These are phyloP conservation scores for Cercis canadensis DNA, from an alignment of 306 rosid species.

Conservation along the genomic window DNA sequence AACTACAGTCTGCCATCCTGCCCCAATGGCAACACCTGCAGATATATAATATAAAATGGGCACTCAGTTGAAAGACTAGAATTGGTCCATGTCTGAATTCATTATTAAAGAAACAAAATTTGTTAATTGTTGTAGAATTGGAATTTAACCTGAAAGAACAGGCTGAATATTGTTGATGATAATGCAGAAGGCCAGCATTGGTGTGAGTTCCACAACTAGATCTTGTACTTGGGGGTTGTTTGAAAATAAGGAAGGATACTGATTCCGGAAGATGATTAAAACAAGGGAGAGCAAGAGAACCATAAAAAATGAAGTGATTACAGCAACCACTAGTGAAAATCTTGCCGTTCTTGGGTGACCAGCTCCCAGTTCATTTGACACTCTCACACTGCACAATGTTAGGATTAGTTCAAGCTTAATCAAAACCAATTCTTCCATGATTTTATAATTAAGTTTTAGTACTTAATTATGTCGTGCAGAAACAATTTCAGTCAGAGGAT, in stretches of 20 bases:
- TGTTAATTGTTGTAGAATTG: neutral
- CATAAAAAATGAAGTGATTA: slow-evolving; percentile 46
- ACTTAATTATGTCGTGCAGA: neutral
- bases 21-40: slow-evolving; percentile 85
- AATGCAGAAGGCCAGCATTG: slow-evolving; percentile 69
- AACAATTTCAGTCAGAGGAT: neutral
- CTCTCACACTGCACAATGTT: slow-evolving; percentile 69
- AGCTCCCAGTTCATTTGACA: slow-evolving; percentile 93
- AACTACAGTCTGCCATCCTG: slow-evolving; percentile 83
- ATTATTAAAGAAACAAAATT: no score
- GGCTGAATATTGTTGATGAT: slow-evolving; percentile 82
- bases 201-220: slow-evolving; percentile 66
- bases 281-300: slow-evolving; percentile 49
- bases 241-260: slow-evolving; percentile 67
- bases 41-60: no score
- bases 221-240: slow-evolving; percentile 50
- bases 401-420: neutral
- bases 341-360: slow-evolving; percentile 83
- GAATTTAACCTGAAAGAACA: slow-evolving; percentile 61
- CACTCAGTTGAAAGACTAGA: no score
- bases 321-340: slow-evolving; percentile 75
- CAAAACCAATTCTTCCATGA: neutral
- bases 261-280: slow-evolving; percentile 44
- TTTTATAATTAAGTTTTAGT: no score
- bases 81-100: no score